Evolutionary conservation across 179 eudicot genomes (phyloP).

Genomic region (Amaranthus tricolor): DNA sequence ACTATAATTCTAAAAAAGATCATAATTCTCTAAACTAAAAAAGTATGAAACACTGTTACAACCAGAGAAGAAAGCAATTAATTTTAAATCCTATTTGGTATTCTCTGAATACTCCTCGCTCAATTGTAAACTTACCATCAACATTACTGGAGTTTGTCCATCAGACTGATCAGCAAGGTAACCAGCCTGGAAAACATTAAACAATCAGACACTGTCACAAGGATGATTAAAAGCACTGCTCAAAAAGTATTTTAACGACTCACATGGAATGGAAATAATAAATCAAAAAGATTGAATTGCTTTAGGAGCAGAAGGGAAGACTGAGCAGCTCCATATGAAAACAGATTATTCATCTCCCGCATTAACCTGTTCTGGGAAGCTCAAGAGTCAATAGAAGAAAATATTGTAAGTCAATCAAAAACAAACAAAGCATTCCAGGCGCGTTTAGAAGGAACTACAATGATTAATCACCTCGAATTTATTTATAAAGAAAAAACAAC

Average conservation of each 20-base stretch:
- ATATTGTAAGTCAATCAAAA: not conserved
- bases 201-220: not conserved
- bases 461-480: not conserved
- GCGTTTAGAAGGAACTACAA: not conserved
- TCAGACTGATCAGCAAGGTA: slow-evolving; percentile 51
- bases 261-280: slow-evolving; percentile 84
- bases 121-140: slow-evolving; percentile 60
- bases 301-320: slow-evolving; percentile 64
- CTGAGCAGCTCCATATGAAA: slow-evolving; percentile 87
- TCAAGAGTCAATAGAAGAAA: slow-evolving; percentile 5
- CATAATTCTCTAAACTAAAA: no score
- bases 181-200: slow-evolving; percentile 59
- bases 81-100: not conserved
- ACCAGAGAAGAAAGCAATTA: not conserved
- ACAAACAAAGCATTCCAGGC: not conserved
- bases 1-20: no score
- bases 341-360: slow-evolving; percentile 87
- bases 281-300: slow-evolving; percentile 60
- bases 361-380: slow-evolving; percentile 54
- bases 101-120: not conserved
- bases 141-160: slow-evolving; percentile 45
- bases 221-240: not conserved
- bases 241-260: slow-evolving; percentile 24
- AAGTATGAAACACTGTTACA: slow-evolving; percentile 5
- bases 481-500: not conserved